Conservation (phyloP, 2,329 filamentous ascomycete species). For the Alternaria dauci region DNA sequence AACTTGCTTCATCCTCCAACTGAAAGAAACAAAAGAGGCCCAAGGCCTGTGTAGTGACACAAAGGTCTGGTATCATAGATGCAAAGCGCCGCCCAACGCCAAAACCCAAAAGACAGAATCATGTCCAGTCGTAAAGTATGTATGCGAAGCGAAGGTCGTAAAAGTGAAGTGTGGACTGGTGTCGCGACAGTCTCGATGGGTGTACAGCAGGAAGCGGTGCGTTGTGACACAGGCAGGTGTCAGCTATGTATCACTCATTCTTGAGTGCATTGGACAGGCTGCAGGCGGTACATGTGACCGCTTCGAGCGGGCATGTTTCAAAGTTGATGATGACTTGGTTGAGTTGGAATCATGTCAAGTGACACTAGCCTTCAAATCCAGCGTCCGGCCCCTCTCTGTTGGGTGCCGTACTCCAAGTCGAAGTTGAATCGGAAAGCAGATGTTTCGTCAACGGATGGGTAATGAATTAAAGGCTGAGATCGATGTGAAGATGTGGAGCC, state of each 20-base stretch:
- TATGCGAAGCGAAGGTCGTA: slow-evolving; percentile 27
- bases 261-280: slow-evolving; percentile 1
- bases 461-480: slow-evolving; percentile 45
- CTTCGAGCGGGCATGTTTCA: background rate
- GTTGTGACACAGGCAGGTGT: slow-evolving; percentile 20
- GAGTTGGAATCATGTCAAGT: background rate
- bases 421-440: slow-evolving; percentile 50
- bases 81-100: slow-evolving; percentile 39
- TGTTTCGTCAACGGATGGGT: slow-evolving; percentile 50
- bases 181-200: slow-evolving; percentile 2
- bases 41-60: slow-evolving; percentile 43
- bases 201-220: slow-evolving; percentile 21
- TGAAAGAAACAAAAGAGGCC: slow-evolving; percentile 31
- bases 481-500: slow-evolving; percentile 39
- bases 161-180: slow-evolving; percentile 28
- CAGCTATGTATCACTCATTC: slow-evolving; percentile 14
- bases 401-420: slow-evolving; percentile 34
- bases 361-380: slow-evolving; percentile 27
- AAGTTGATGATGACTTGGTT: background rate
- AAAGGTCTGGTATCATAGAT: slow-evolving; percentile 51
- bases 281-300: slow-evolving; percentile 3
- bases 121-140: slow-evolving; percentile 44
- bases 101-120: slow-evolving; percentile 36
- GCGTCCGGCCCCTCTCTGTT: slow-evolving; percentile 24
- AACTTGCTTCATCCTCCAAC: slow-evolving; percentile 7